These are phyloP conservation scores for Rosa rugosa DNA, from an alignment of 306 rosid species.

Conservation along the genomic window DNA sequence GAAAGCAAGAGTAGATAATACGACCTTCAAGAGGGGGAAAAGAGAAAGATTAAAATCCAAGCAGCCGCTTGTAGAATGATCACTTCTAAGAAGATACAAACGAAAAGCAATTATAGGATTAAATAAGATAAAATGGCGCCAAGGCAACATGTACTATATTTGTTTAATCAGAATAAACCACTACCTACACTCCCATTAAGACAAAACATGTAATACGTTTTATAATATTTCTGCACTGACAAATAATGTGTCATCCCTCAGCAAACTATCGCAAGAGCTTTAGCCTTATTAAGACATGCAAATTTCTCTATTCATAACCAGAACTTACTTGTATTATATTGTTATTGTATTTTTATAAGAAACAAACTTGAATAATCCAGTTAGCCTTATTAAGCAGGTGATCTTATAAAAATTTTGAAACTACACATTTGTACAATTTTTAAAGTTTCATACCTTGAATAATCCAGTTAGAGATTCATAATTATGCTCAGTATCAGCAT, in stretches of 20 bases:
- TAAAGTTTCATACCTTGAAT: neutral
- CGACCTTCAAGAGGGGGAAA: slow-evolving; percentile 62
- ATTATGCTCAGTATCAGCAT: neutral
- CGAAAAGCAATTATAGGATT: slow-evolving; percentile 6
- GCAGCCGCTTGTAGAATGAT: neutral
- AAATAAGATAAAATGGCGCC: neutral
- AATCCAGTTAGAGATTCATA: neutral
- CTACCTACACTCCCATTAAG: neutral
- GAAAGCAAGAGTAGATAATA: slow-evolving; percentile 89
- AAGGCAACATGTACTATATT: neutral
- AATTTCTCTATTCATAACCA: neutral
- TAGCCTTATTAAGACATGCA: neutral
- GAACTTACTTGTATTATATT: neutral
- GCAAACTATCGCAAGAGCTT: neutral
- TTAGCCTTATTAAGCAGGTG: too few relatives aligned
- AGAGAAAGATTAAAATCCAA: slow-evolving; percentile 14
- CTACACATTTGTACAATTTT: neutral
- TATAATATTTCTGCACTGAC: neutral
- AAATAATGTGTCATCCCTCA: neutral
- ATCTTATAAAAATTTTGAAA: neutral
- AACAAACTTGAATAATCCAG: neutral
- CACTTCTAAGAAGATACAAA: neutral
- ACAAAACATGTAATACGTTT: neutral
- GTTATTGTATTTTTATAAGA: neutral
- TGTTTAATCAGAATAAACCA: neutral